A percentile compares a stretch with the other conserved stretches of the same genome.
Conservation (phyloP, 345 rosid species). For the Clausena lansium region DNA sequence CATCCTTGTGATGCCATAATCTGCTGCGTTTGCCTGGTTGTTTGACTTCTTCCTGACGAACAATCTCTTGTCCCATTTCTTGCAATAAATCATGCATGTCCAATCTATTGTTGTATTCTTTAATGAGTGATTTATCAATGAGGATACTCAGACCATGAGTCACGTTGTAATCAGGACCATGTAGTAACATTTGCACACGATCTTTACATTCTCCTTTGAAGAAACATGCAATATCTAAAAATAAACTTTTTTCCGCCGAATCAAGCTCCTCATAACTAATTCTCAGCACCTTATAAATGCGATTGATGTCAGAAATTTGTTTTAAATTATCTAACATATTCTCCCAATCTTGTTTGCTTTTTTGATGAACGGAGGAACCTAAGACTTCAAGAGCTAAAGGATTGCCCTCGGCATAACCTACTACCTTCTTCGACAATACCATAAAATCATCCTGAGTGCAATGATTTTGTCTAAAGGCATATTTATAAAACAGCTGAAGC, state of each 20-base stretch:
- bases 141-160: slow-evolving; percentile 3
- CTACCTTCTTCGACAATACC: too few species aligned
- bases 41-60: too few species aligned
- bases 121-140: slow-evolving; percentile 33
- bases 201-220: slow-evolving; percentile 25
- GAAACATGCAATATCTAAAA: slow-evolving; percentile 49
- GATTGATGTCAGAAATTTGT: not conserved
- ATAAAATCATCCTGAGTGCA: too few species aligned
- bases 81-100: slow-evolving; percentile 47
- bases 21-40: too few species aligned
- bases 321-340: not conserved
- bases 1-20: slow-evolving; percentile 2
- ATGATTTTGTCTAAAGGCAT: too few species aligned
- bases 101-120: slow-evolving; percentile 1
- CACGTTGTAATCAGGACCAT: not conserved
- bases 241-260: slow-evolving; percentile 21
- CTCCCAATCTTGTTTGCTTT: slow-evolving; percentile 6
- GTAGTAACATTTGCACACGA: slow-evolving; percentile 17
- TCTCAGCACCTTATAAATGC: slow-evolving; percentile 2
- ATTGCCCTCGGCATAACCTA: slow-evolving; percentile 15
- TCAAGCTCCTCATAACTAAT: slow-evolving; percentile 17
- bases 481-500: too few species aligned
- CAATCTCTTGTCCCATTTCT: too few species aligned
- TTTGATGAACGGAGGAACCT: slow-evolving; percentile 1
- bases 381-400: slow-evolving; percentile 10